Conservation (phyloP, 2,329 filamentous ascomycete genomes). For the Bisporella sp. region DNA sequence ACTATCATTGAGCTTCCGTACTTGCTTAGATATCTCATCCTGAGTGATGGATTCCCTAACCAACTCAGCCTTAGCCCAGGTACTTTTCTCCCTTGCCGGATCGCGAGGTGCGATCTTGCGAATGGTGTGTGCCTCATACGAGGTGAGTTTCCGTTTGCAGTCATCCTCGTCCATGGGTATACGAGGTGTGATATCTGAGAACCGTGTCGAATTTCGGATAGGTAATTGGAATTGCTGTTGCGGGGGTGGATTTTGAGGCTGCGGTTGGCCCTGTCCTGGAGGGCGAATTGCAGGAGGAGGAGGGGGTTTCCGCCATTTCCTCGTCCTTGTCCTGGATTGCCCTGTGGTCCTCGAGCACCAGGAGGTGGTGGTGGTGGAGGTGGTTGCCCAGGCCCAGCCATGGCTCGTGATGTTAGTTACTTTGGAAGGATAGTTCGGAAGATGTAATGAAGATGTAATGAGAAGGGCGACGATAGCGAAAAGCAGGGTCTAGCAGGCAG, state of each 20-base stretch:
- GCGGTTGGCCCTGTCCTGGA: background rate
- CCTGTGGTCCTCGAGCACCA: background rate
- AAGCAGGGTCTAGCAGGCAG: too few relatives aligned
- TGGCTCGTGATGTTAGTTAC: background rate
- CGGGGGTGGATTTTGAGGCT: background rate
- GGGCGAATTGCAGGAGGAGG: background rate
- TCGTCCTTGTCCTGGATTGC: background rate
- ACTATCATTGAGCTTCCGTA: slow-evolving; percentile 21
- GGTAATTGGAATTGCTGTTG: slow-evolving; percentile 1
- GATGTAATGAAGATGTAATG: too few relatives aligned
- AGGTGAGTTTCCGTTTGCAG: slow-evolving; percentile 20
- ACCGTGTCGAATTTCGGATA: slow-evolving; percentile 13
- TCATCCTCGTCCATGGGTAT: slow-evolving; percentile 15
- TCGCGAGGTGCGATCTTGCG: slow-evolving; percentile 15
- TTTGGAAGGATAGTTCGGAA: too few relatives aligned
- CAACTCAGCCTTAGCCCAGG: slow-evolving; percentile 22
- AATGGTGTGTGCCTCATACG: slow-evolving; percentile 13
- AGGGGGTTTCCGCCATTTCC: background rate
- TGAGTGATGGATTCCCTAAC: slow-evolving; percentile 19
- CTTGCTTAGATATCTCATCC: slow-evolving; percentile 20
- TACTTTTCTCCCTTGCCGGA: slow-evolving; percentile 16
- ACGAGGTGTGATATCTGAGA: slow-evolving; percentile 17
- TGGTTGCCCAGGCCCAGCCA: background rate
- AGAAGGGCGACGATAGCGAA: too few relatives aligned
- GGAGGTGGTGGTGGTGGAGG: background rate